These are phyloP conservation scores for Cutaneotrichosporon mucoides DNA, from an alignment of 1,284 basidiomycete species.

Conservation along the genomic window DNA sequence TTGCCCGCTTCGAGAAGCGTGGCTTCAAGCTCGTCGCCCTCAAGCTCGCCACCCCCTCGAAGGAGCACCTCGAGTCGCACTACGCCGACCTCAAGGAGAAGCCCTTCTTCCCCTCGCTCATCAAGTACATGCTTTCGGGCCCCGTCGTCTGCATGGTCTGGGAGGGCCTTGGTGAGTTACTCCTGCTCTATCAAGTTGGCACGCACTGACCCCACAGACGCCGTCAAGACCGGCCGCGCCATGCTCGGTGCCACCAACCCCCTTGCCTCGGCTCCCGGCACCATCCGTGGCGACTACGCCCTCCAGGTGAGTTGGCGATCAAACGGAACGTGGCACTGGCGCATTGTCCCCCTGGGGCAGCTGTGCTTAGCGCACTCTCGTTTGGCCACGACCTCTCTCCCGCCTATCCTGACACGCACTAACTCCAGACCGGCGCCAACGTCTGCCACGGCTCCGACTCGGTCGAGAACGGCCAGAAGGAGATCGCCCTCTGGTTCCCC, in stretches of 20 bases:
- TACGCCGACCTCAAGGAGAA: conserved; percentile 88
- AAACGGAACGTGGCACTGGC: too few relatives aligned
- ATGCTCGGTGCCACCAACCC: conserved; percentile 99
- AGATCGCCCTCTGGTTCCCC: conserved; percentile 60
- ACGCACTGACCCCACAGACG: conserved; percentile 52
- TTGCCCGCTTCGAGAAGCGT: conserved; percentile 86
- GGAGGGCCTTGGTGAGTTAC: conserved; percentile 67
- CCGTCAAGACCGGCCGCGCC: conserved; percentile 89
- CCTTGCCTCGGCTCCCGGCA: conserved; percentile 77
- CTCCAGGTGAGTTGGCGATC: conserved; percentile 52
- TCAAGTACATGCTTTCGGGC: conserved; percentile 89
- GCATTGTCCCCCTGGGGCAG: too few relatives aligned
- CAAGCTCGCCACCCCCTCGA: conserved; percentile 72
- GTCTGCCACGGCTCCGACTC: conserved; percentile 61
- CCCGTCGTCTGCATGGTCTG: conserved; percentile 97
- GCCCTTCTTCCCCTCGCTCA: conserved; percentile 86
- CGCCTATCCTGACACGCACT: neutral
- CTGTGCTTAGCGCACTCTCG: neutral
- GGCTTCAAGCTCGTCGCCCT: conserved; percentile 84
- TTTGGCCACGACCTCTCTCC: neutral
- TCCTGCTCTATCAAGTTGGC: too few relatives aligned
- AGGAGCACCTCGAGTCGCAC: conserved; percentile 82
- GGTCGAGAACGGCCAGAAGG: conserved; percentile 71
- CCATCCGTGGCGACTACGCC: conserved; percentile 16
- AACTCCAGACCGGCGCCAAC: conserved; percentile 11